Conservation (phyloP, 73 alveolate genomes). For the Tetrahymena borealis region DNA sequence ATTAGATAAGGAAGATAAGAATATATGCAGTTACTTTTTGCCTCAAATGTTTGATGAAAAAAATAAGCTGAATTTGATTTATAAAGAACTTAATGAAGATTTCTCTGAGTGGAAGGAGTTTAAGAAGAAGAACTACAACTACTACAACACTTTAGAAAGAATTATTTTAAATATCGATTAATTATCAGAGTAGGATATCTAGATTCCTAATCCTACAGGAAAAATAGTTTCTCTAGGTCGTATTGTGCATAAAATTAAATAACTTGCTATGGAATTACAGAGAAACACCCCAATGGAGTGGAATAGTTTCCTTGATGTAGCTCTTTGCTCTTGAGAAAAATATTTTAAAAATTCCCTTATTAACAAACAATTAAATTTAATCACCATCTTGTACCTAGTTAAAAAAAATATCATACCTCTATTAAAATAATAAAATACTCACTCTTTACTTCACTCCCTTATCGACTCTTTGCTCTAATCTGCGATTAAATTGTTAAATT, state of each 20-base stretch:
- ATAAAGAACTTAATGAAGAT: conserved; percentile 23
- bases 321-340: conserved; percentile 1
- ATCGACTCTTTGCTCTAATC: too few relatives aligned
- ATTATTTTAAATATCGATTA: conserved; percentile 10
- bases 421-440: too few relatives aligned
- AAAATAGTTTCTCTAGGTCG: conserved; percentile 18
- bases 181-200: background rate
- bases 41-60: conserved; percentile 61
- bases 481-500: too few relatives aligned
- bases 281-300: conserved; percentile 68
- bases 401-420: too few relatives aligned
- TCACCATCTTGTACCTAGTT: too few relatives aligned
- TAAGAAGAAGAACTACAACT: conserved; percentile 26
- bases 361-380: too few relatives aligned
- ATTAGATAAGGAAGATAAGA: conserved; percentile 61
- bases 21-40: conserved; percentile 56
- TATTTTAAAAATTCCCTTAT: too few relatives aligned
- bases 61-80: conserved; percentile 24
- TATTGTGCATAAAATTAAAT: conserved; percentile 35
- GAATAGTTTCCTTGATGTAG: conserved; percentile 68
- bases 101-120: conserved; percentile 37
- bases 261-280: conserved; percentile 59
- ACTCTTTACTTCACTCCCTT: too few relatives aligned
- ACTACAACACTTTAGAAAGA: conserved; percentile 50
- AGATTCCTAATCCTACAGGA: background rate